Conservation (phyloP, 1,284 basidiomycete genomes). For the Boletus smithii region DNA sequence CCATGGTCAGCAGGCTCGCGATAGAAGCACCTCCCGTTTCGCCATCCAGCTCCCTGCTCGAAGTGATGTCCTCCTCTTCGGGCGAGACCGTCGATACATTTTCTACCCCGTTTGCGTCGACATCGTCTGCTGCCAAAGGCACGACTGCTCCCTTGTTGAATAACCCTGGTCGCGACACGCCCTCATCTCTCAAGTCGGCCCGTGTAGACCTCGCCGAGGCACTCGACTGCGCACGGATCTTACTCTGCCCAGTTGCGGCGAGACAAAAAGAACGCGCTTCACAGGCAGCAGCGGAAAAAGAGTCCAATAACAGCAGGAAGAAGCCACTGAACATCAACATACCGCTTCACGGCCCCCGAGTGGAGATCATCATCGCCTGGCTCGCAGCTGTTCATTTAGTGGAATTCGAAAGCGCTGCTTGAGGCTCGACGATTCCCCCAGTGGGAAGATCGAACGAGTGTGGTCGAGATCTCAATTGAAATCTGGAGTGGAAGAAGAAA, state of each 20-base stretch:
- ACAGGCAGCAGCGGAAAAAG: slow-evolving; percentile 48
- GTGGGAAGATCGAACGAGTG: not conserved
- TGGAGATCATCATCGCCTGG: slow-evolving; percentile 80
- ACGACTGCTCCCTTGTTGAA: not conserved
- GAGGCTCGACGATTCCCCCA: slow-evolving; percentile 7
- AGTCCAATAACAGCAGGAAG: slow-evolving; percentile 43
- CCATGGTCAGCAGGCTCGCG: slow-evolving; percentile 41
- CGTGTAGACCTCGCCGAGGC: slow-evolving; percentile 41
- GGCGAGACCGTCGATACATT: slow-evolving; percentile 20
- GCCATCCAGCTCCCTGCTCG: slow-evolving; percentile 19
- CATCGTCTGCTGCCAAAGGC: slow-evolving; percentile 20
- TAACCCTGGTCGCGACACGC: slow-evolving; percentile 13
- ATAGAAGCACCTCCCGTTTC: slow-evolving; percentile 41
- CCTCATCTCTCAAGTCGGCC: slow-evolving; percentile 25
- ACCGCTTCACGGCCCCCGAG: slow-evolving; percentile 76
- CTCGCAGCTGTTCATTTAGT: slow-evolving; percentile 71
- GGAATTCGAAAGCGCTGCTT: slow-evolving; percentile 55
- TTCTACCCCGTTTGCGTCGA: slow-evolving; percentile 18
- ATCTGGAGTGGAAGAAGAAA: slow-evolving; percentile 15
- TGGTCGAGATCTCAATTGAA: slow-evolving; percentile 13
- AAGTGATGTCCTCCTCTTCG: slow-evolving; percentile 27
- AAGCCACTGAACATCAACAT: slow-evolving; percentile 69
- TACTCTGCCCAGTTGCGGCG: slow-evolving; percentile 63
- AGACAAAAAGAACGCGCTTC: slow-evolving; percentile 55
- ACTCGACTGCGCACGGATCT: slow-evolving; percentile 62